These are phyloP conservation scores for Senna siamea DNA, from an alignment of 306 rosid genomes.

Conservation along the genomic window DNA sequence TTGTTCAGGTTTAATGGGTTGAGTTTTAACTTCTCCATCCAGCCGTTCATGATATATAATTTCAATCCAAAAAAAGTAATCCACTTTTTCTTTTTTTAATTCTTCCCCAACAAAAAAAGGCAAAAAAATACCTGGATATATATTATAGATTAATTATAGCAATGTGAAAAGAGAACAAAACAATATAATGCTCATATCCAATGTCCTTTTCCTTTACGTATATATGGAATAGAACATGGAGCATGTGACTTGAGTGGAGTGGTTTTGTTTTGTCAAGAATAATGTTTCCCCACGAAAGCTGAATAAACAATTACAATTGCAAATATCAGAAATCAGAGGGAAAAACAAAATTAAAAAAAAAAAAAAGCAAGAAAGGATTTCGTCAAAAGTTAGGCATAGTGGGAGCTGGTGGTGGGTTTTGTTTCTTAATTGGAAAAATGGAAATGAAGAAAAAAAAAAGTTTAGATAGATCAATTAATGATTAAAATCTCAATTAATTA, in stretches of 20 bases:
- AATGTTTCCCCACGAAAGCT: conserved; percentile 33
- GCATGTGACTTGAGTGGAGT: conserved; percentile 32
- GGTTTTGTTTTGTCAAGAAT: conserved; percentile 44
- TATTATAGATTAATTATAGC: neutral
- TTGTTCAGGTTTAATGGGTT: neutral
- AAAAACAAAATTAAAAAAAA: neutral
- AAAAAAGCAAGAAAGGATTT: conserved; percentile 28
- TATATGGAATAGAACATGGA: neutral
- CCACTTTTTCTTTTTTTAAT: neutral
- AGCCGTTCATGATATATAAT: neutral
- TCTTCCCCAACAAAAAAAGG: neutral
- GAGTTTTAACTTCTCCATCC: neutral
- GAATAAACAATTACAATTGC: conserved; percentile 1
- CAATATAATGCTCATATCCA: conserved; percentile 14
- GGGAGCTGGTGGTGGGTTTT: conserved; percentile 67
- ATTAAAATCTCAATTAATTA: too few relatives aligned
- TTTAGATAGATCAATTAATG: too few relatives aligned
- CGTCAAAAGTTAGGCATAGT: conserved; percentile 57
- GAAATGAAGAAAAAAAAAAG: too few relatives aligned
- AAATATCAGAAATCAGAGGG: too few relatives aligned
- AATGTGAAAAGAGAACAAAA: conserved; percentile 25
- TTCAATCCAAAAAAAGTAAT: neutral
- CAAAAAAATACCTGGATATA: conserved; percentile 4
- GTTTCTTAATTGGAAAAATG: conserved; percentile 13
- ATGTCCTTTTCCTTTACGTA: conserved; percentile 31